Conservation (phyloP, 176 grass and related monocot genomes). For the Musa itinerans region DNA sequence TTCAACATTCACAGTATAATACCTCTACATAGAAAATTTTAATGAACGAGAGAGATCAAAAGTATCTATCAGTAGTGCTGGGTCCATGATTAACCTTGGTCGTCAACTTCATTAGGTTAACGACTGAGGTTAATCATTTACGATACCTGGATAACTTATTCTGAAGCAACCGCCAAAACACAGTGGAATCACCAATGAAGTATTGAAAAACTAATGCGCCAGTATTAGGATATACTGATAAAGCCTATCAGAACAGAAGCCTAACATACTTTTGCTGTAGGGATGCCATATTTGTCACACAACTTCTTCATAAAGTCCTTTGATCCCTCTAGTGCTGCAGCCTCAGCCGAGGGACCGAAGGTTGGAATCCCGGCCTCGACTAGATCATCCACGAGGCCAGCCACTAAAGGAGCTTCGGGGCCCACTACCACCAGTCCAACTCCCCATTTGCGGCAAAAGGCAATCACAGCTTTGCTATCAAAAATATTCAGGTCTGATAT, state of each 20-base stretch:
- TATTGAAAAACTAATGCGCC: no score
- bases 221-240: no score
- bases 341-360: slow-evolving; percentile 64
- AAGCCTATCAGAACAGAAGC: background rate
- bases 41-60: no score
- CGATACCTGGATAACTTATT: no score
- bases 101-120: no score
- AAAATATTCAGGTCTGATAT: slow-evolving; percentile 50
- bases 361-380: slow-evolving; percentile 44
- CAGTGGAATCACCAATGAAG: no score
- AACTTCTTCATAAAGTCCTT: slow-evolving; percentile 93
- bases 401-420: slow-evolving; percentile 73
- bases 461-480: slow-evolving; percentile 37
- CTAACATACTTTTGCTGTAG: slow-evolving; percentile 54
- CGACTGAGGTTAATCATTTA: no score
- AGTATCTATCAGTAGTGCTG: no score
- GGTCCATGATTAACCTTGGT: no score
- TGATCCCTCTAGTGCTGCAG: slow-evolving; percentile 76
- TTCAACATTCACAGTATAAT: no score
- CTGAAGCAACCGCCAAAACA: no score
- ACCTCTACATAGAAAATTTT: no score
- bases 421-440: slow-evolving; percentile 78
- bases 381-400: slow-evolving; percentile 62
- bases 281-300: slow-evolving; percentile 75
- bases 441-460: slow-evolving; percentile 41